phyloP scores from a whole-genome alignment of 2,329 filamentous ascomycete species.

The Dactylellina cionopaga region DNA sequence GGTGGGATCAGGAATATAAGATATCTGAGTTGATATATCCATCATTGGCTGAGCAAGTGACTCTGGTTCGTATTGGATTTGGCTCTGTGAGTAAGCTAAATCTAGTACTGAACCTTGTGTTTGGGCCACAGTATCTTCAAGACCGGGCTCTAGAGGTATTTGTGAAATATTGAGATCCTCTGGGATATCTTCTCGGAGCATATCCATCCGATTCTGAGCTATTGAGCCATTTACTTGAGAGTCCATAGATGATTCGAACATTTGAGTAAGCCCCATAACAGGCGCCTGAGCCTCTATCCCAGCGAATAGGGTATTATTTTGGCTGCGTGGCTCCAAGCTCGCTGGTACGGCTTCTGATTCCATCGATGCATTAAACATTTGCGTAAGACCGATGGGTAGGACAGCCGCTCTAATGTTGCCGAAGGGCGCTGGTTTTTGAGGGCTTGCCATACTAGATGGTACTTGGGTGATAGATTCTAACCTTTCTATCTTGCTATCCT shows the following conservation, averaged over 20 bases:
- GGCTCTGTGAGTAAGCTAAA: constrained; percentile 48
- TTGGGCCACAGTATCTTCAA: constrained; percentile 1
- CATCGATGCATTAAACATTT: constrained; percentile 55
- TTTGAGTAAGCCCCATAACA: constrained; percentile 50
- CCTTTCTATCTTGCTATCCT: constrained; percentile 5
- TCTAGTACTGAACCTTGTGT: constrained; percentile 38
- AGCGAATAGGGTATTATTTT: constrained; percentile 21
- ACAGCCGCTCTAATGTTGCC: constrained; percentile 1
- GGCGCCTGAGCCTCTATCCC: constrained; percentile 20
- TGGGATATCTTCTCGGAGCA: constrained; percentile 34
- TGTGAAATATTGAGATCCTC: constrained; percentile 41
- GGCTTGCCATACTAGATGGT: constrained; percentile 21
- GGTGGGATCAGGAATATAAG: constrained; percentile 47
- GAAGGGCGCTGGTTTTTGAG: constrained; percentile 27
- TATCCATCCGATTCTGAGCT: constrained; percentile 39
- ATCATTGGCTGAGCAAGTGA: constrained; percentile 13
- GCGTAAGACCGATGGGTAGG: constrained; percentile 37
- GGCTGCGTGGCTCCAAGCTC: constrained; percentile 1
- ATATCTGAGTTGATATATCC: constrained; percentile 35
- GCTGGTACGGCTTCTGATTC: constrained; percentile 55
- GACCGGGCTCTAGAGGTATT: constrained; percentile 21
- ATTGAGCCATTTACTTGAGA: constrained; percentile 2
- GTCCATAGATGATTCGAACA: constrained; percentile 52
- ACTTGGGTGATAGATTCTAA: constrained; percentile 34
- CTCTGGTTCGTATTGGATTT: constrained; percentile 50